phyloP scores from a whole-genome alignment of 192 early-diverging fungal genomes.

The Gonapodya prolifera region DNA sequence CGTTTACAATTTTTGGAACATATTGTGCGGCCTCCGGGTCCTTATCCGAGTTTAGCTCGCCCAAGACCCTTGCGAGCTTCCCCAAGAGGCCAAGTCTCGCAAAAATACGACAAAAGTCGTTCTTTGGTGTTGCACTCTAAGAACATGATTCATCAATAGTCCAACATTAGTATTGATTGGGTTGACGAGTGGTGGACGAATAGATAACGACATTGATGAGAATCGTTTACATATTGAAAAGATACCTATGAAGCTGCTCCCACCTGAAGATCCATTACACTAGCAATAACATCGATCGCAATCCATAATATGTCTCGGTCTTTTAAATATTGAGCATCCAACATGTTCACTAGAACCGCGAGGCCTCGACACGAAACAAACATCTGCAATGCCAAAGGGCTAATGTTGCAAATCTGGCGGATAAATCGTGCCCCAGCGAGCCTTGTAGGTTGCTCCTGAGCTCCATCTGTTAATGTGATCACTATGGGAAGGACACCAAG shows the following conservation, averaged over 20 bases:
- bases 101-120: slow-evolving; percentile 40
- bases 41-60: slow-evolving; percentile 22
- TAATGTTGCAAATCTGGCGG: slow-evolving; percentile 30
- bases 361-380: slow-evolving; percentile 45
- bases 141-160: background rate
- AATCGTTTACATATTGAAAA: background rate
- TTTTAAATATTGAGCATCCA: slow-evolving; percentile 29
- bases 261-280: slow-evolving; percentile 40
- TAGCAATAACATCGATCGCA: slow-evolving; percentile 34
- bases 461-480: slow-evolving; percentile 26
- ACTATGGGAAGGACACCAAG: slow-evolving; percentile 40
- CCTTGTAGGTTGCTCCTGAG: slow-evolving; percentile 22
- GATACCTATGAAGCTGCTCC: background rate
- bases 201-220: background rate
- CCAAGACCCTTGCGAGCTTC: slow-evolving; percentile 23
- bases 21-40: slow-evolving; percentile 17
- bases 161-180: too few species aligned
- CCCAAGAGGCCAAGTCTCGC: slow-evolving; percentile 36
- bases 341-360: slow-evolving; percentile 28
- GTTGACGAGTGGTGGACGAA: too few species aligned
- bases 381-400: slow-evolving; percentile 35
- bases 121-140: slow-evolving; percentile 36
- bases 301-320: slow-evolving; percentile 34
- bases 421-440: slow-evolving; percentile 35
- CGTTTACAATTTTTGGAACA: slow-evolving; percentile 29